Conservation (phyloP, 2,329 filamentous ascomycete species). For the Alternaria gaisen region DNA sequence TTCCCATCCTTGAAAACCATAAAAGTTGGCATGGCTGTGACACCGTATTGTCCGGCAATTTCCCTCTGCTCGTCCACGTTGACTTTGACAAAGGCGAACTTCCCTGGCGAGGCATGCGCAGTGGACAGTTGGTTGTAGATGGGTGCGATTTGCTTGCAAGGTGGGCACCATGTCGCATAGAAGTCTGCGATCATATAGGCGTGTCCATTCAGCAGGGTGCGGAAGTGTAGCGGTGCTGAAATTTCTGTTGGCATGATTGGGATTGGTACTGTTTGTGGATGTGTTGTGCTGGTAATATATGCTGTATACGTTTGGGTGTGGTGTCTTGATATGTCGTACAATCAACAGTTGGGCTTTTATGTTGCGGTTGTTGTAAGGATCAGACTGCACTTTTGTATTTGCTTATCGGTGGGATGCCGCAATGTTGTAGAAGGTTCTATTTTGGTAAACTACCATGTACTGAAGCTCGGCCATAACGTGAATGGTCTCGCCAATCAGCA, state of each 20-base stretch:
- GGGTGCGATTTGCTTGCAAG: constrained; percentile 64
- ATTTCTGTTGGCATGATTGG: constrained; percentile 44
- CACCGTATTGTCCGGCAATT: constrained; percentile 58
- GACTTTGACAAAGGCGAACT: constrained; percentile 63
- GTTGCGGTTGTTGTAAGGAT: neutral
- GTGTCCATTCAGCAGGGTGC: constrained; percentile 44
- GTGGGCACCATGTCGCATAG: constrained; percentile 65
- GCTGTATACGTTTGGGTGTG: neutral
- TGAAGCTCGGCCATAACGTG: neutral
- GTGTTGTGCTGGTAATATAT: neutral
- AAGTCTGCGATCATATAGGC: constrained; percentile 60
- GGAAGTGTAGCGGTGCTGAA: constrained; percentile 44
- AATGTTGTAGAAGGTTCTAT: constrained; percentile 34
- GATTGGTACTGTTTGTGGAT: neutral
- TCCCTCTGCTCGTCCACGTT: constrained; percentile 63
- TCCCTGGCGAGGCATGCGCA: constrained; percentile 55
- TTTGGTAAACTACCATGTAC: neutral
- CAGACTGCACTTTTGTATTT: neutral
- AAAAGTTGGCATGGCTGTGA: constrained; percentile 56
- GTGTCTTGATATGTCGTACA: neutral
- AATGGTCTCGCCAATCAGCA: constrained; percentile 18
- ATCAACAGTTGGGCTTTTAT: neutral
- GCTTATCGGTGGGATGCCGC: constrained; percentile 7
- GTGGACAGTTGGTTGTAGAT: constrained; percentile 62
- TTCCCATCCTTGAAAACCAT: constrained; percentile 46